Evolutionary conservation across 164 flowering plant genomes (phyloP).

Genomic region (Umbellularia californica): DNA sequence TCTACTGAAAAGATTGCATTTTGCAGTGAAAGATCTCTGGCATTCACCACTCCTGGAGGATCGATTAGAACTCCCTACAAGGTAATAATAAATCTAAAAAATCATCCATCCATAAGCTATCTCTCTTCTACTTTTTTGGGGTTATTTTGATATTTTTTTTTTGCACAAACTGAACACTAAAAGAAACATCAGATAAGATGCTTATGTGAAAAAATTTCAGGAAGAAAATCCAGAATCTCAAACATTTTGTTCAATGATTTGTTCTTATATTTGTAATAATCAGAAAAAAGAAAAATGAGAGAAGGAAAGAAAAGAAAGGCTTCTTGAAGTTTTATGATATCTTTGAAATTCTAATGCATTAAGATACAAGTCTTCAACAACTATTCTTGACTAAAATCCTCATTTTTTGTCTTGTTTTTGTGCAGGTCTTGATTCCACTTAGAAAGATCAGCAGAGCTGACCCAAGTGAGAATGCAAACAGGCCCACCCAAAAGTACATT

Average conservation of each 20-base stretch:
- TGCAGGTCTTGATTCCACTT: conserved; percentile 45
- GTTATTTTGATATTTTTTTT: too few species aligned
- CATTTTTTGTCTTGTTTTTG: neutral
- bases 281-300: too few species aligned
- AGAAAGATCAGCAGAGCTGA: conserved; percentile 29
- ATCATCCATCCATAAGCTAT: neutral
- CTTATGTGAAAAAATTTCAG: too few species aligned
- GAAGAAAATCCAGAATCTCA: too few species aligned
- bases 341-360: too few species aligned
- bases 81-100: conserved; percentile 18
- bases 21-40: conserved; percentile 48
- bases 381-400: too few species aligned
- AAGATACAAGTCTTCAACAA: too few species aligned
- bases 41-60: conserved; percentile 27
- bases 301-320: too few species aligned
- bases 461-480: conserved; percentile 35
- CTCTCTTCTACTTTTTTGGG: too few species aligned
- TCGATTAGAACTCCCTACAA: conserved; percentile 35
- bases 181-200: neutral
- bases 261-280: too few species aligned
- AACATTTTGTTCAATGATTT: too few species aligned
- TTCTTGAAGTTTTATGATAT: too few species aligned
- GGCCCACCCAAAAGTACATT: conserved; percentile 43
- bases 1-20: conserved; percentile 41
- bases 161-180: neutral